phyloP scores from a whole-genome alignment of 225 moss, liverwort and hornwort species.

The Marchantia paleacea region DNA sequence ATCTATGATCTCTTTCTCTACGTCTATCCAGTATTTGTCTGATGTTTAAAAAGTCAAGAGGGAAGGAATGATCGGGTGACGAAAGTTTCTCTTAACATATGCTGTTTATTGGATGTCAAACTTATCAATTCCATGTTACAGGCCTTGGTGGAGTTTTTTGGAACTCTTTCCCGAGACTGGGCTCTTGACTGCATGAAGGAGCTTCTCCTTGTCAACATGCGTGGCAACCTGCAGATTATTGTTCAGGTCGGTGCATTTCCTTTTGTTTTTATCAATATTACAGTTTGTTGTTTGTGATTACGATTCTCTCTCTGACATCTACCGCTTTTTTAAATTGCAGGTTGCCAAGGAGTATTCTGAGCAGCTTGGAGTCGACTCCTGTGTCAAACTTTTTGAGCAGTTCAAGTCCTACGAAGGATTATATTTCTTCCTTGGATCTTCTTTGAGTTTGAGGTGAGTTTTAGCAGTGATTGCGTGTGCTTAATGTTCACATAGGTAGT shows the following conservation, averaged over 20 bases:
- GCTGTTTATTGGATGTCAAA: neutral
- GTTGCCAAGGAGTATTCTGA: slow-evolving; percentile 98
- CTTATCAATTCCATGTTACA: slow-evolving; percentile 23
- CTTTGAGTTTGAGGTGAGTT: slow-evolving; percentile 73
- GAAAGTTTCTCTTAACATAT: neutral
- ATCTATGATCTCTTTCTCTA: neutral
- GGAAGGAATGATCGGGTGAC: too few species aligned
- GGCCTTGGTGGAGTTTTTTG: slow-evolving; percentile 96
- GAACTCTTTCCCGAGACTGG: slow-evolving; percentile 97
- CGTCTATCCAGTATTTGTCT: neutral
- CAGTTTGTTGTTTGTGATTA: neutral
- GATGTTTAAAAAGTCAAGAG: neutral
- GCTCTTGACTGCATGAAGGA: slow-evolving; percentile 99
- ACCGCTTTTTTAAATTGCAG: slow-evolving; percentile 36
- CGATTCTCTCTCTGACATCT: neutral
- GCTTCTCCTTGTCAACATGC: slow-evolving; percentile 95
- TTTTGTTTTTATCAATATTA: neutral
- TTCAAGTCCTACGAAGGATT: slow-evolving; percentile 98
- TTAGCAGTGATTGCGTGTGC: neutral
- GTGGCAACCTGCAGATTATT: slow-evolving; percentile 94
- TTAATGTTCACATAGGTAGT: neutral
- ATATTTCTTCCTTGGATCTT: slow-evolving; percentile 97
- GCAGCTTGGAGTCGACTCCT: slow-evolving; percentile 86
- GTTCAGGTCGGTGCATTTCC: slow-evolving; percentile 60
- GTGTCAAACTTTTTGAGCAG: slow-evolving; percentile 95